Base-by-base conservation (phyloP, 352 stramenopile species). In the Pythium diclinum region DNA sequence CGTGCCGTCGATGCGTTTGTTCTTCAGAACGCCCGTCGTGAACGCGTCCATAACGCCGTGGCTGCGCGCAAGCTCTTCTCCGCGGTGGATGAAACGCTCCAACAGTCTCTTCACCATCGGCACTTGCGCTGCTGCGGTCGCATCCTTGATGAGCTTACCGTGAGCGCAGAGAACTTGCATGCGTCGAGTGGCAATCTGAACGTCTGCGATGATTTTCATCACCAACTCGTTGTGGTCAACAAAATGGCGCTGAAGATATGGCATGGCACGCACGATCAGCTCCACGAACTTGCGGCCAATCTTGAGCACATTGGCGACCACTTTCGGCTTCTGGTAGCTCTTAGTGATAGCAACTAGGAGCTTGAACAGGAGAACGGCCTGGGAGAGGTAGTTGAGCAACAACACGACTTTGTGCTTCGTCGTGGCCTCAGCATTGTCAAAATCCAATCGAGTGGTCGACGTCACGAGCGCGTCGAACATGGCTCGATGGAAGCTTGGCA, bases 91-190 rank as follows among this genome's bases (percentile, higher is more conserved):
- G 46, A 90, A 65, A 38, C 65, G 71, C 23, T 90, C 81, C 0
- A 90, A 61, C 16, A 90, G 63, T 16, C 78, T 83, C 59, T 88
- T 90, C 30, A 90, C 68, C 60, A 79, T 87, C 1, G 81, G 81
- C 17, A 90, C 79, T 58, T 90, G 81, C 1, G 78, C 67, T 4
- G 76, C 68, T 3, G 76, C 77, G 0, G 81, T 73, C 9, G 69
- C 68, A 55, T 88, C 79, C 59, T 87, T 83, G 38, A 84, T 71
- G 9, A 85, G 49, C 57, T 90, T 90, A 0, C 77, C 81, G 34
- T 90, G 81, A 0, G 77, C 78, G 48, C 81, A 90, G 0, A 90
- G 62, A 4, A 87, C 74, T 51, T 90, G 81, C 61, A 90, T 83
- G 10, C 78, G 72, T 7, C 81, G 67, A 3, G 81, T 90, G 3